Evolutionary conservation across 1,284 basidiomycete genomes (phyloP).

Genomic region (Malassezia nana): DNA sequence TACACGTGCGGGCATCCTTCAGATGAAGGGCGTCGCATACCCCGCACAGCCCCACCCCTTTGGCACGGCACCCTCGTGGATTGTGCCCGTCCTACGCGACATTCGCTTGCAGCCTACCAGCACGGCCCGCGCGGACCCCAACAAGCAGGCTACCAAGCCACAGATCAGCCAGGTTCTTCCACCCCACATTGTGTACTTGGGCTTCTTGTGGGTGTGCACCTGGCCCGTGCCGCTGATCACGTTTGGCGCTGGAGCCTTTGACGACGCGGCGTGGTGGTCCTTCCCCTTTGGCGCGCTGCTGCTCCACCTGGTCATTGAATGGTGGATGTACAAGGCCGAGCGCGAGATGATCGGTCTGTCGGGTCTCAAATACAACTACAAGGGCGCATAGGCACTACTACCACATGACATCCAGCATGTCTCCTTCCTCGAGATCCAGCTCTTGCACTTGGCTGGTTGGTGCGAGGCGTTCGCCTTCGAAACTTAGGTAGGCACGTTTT

Average conservation of each 20-base stretch:
- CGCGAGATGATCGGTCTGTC: conserved; percentile 30
- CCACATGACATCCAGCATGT: conserved; percentile 19
- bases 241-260: conserved; percentile 45
- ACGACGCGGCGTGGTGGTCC: conserved; percentile 42
- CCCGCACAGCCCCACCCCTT: conserved; percentile 40
- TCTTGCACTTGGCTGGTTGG: conserved; percentile 17
- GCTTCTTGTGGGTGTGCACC: conserved; percentile 28
- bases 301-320: conserved; percentile 27
- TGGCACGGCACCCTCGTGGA: conserved; percentile 40
- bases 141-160: conserved; percentile 16
- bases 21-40: conserved; percentile 17
- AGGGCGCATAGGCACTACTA: conserved; percentile 27
- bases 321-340: conserved; percentile 31
- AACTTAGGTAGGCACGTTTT: background rate
- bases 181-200: conserved; percentile 38
- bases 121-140: conserved; percentile 17
- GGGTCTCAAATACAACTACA: conserved; percentile 41
- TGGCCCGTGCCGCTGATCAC: conserved; percentile 37
- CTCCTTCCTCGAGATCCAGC: conserved; percentile 25
- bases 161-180: conserved; percentile 18
- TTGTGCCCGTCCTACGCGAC: conserved; percentile 35
- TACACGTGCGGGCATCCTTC: conserved; percentile 18
- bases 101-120: conserved; percentile 26
- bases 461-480: conserved; percentile 22
- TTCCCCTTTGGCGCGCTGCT: conserved; percentile 27